phyloP scores from a whole-genome alignment of 2,329 filamentous ascomycete genomes.

The Bertia moriformis region DNA sequence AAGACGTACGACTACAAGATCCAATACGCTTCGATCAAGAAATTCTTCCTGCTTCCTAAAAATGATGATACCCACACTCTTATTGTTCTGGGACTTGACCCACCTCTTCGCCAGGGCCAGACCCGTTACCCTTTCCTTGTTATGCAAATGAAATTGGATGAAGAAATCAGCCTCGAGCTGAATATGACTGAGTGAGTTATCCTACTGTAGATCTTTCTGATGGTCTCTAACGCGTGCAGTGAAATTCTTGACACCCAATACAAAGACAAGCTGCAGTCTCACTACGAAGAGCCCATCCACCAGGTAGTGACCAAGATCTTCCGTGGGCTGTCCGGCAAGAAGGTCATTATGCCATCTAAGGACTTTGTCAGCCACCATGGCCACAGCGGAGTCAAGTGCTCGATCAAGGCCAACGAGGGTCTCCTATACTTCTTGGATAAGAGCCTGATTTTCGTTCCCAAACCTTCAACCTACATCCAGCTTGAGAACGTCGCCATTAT shows the following conservation, averaged over 20 bases:
- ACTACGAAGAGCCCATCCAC: conserved; percentile 88
- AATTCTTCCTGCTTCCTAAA: conserved; percentile 96
- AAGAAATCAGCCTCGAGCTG: conserved; percentile 88
- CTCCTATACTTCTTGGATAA: conserved; percentile 95
- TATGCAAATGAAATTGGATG: conserved; percentile 97
- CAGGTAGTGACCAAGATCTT: conserved; percentile 93
- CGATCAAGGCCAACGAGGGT: conserved; percentile 98
- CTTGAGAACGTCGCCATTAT: conserved; percentile 86
- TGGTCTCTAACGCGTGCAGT: background rate
- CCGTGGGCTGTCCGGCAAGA: conserved; percentile 84
- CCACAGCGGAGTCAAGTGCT: conserved; percentile 93
- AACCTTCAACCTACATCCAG: conserved; percentile 91
- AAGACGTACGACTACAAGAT: conserved; percentile 99
- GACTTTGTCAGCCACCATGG: conserved; percentile 89
- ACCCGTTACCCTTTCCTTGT: conserved; percentile 96
- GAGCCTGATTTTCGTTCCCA: conserved; percentile 97
- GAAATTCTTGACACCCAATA: conserved; percentile 73
- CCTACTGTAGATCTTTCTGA: background rate
- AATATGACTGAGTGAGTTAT: conserved; percentile 63
- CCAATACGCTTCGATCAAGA: conserved; percentile 93
- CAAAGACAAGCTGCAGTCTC: conserved; percentile 72
- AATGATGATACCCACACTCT: conserved; percentile 95
- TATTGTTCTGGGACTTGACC: conserved; percentile 86
- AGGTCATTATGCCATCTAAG: conserved; percentile 82
- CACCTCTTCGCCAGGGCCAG: conserved; percentile 88